phyloP scores from a whole-genome alignment of 2,329 filamentous ascomycete genomes.

The Incumbomyces lentus region DNA sequence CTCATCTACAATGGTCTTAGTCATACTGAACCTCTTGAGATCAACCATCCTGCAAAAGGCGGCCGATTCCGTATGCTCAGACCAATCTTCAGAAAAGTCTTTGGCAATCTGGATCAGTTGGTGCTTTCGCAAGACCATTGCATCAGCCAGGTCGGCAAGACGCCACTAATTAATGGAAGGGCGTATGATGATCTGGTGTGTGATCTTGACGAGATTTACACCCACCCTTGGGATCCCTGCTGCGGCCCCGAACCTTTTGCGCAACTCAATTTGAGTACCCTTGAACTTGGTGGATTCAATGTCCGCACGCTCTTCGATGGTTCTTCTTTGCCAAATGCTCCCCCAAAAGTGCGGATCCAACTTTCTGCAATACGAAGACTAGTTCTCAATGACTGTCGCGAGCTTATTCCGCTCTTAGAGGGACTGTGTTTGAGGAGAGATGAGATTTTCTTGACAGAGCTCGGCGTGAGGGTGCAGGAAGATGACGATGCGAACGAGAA shows the following conservation, averaged over 20 bases:
- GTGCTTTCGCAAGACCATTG: conserved; percentile 4
- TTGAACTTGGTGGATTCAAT: conserved; percentile 4
- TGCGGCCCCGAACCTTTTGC: background rate
- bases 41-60: conserved; percentile 1
- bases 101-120: background rate
- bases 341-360: background rate
- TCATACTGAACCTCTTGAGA: conserved; percentile 1
- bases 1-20: conserved; percentile 1
- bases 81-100: background rate
- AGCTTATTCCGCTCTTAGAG: background rate
- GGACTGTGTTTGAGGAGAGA: background rate
- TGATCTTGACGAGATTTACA: conserved; percentile 1
- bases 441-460: background rate
- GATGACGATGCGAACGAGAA: background rate
- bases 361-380: background rate
- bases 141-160: conserved; percentile 3
- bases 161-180: conserved; percentile 3
- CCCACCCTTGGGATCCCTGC: background rate
- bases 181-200: background rate
- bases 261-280: background rate
- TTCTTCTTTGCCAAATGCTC: background rate
- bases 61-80: conserved; percentile 4
- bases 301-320: background rate
- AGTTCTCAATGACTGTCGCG: conserved; percentile 1
- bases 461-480: background rate